Evolutionary conservation across 345 rosid genomes (phyloP).

Genomic region (Diplotaxis tenuifolia): DNA sequence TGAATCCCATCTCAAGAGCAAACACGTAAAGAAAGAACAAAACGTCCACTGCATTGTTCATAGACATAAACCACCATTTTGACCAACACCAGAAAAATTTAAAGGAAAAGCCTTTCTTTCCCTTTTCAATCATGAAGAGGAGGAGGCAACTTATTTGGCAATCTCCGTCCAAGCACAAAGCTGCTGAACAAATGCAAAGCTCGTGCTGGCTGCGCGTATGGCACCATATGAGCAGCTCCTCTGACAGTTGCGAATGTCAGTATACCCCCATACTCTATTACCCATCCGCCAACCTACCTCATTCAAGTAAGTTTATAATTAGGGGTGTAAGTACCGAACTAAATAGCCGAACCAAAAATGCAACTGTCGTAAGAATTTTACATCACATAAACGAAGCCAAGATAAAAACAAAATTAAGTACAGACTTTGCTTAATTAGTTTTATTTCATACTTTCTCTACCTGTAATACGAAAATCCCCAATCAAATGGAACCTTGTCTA

Average conservation of each 20-base stretch:
- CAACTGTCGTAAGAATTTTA: not conserved
- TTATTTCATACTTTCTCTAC: not conserved
- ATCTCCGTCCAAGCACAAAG: not conserved
- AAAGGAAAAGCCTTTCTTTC: not conserved
- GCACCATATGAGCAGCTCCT: conserved; percentile 97
- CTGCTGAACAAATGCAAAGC: not conserved
- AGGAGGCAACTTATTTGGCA: conserved; percentile 27
- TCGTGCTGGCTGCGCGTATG: conserved; percentile 53
- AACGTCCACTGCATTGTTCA: not conserved
- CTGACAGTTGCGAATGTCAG: conserved; percentile 79
- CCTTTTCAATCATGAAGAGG: conserved; percentile 35
- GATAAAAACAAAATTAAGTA: not conserved
- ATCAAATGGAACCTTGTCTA: not conserved
- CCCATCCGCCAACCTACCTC: conserved; percentile 83
- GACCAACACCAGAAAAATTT: not conserved
- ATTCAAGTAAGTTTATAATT: not conserved
- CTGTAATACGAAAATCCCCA: not conserved
- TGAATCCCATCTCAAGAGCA: not conserved
- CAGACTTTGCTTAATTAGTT: not conserved
- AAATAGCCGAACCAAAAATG: not conserved
- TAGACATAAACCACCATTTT: not conserved
- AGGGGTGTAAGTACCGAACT: not conserved
- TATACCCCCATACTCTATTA: conserved; percentile 67
- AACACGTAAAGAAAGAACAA: not conserved
- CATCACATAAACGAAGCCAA: not conserved